Conservation (phyloP, 345 rosid genomes). For the Camelina neglecta region DNA sequence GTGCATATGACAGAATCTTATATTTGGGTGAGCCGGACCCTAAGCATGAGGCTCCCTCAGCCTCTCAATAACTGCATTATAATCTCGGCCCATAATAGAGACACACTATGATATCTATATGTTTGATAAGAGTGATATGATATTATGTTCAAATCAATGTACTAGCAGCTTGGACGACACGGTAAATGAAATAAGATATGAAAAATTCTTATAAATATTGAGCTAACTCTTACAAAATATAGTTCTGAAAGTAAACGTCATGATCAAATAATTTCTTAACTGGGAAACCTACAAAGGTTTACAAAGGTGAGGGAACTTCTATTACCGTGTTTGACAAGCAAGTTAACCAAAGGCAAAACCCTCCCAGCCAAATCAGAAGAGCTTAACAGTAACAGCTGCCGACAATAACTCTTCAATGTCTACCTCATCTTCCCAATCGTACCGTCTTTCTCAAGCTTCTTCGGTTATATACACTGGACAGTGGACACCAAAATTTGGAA, state of each 20-base stretch:
- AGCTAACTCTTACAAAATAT: not conserved
- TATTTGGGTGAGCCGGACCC: too few relatives aligned
- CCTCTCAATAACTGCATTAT: not conserved
- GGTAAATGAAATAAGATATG: not conserved
- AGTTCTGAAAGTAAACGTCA: not conserved
- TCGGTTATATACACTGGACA: conserved; percentile 41
- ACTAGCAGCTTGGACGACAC: too few relatives aligned
- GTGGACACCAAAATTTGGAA: conserved; percentile 25
- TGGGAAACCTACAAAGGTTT: conserved; percentile 27
- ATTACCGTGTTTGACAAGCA: conserved; percentile 33
- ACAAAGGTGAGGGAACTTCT: conserved; percentile 12
- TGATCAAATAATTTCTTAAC: not conserved
- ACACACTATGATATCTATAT: too few relatives aligned
- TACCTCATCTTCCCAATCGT: not conserved
- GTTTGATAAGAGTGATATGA: too few relatives aligned
- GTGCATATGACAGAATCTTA: too few relatives aligned
- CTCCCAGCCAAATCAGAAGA: conserved; percentile 20
- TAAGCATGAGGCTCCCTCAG: not conserved
- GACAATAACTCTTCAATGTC: not conserved
- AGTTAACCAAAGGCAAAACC: conserved; percentile 32
- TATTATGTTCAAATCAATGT: too few relatives aligned
- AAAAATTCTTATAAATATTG: not conserved
- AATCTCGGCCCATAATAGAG: not conserved
- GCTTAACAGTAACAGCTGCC: not conserved
- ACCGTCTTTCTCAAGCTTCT: conserved; percentile 9